Evolutionary conservation across 2,329 filamentous ascomycete species (phyloP), one percentile per base, ranked within the genome.

Genomic region (Macrophomina tecta): DNA sequence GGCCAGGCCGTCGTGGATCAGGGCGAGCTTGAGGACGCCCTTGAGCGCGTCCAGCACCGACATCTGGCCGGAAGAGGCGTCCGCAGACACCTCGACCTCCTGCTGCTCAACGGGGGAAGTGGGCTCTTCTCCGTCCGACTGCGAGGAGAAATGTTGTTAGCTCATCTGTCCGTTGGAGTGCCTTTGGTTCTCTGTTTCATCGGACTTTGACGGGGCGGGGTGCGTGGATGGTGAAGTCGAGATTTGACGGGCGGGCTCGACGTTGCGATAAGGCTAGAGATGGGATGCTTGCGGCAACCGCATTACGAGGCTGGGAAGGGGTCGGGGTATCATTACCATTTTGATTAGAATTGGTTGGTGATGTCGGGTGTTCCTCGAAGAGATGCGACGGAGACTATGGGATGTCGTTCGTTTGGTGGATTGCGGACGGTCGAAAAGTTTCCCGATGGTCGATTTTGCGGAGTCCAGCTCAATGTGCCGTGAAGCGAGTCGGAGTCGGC

Each of bases 81-180:
- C 94, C 84, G 91, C 93, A 81, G 91, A 91, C 82, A 97, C 93
- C 86, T 98, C 94, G 84, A 98, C 94, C 88, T 97, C 95, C 77
- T 90, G 88, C 79, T 86, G 84, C 81, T 91, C 93, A 76, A 84
- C 81, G 84, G 92, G 90, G 83, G 90, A 89, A 84, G 89, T 91
- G 85, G 90, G 93, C 91, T 98, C 94, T 97, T 98, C 95, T 98
- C 94, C 94, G 93, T 98, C 94, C 93, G 94, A 98, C 95, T 97
- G 74, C 69, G 12, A 23, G 4, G 34, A 28, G 28, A 23, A 2
- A 23, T 23, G 42, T 52, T 40, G 53, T 48, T 46, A 34, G 45
- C 23, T 40, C 45, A 1, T 8, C n/a, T 18, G 32, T n/a, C 5
- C 12, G 4, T 23, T 6, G 9, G 2, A n/a, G 11, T 12, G 23